Conservation (phyloP, 1,284 basidiomycete genomes). For the Sphaerobolus stellatus region DNA sequence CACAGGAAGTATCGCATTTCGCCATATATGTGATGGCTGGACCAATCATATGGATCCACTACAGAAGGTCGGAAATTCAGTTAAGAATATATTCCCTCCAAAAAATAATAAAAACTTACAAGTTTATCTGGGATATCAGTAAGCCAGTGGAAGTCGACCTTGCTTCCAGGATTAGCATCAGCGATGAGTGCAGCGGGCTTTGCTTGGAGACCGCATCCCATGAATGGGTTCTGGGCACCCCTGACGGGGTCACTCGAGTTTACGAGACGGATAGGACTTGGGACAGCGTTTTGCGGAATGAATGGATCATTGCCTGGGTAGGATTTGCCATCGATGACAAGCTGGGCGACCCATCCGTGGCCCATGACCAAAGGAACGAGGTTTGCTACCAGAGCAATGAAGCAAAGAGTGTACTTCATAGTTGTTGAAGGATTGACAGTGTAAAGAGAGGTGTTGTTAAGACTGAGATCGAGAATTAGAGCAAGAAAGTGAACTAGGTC, state of each 20-base stretch:
- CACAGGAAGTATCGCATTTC: constrained; percentile 55
- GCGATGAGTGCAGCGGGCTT: constrained; percentile 52
- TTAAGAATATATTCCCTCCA: constrained; percentile 4
- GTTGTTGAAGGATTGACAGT: too few species aligned
- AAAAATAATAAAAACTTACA: constrained; percentile 28
- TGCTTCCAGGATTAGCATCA: constrained; percentile 62
- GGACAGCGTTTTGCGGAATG: constrained; percentile 24
- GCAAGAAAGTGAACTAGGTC: too few species aligned
- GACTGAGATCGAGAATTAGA: too few species aligned
- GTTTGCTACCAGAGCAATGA: constrained; percentile 6
- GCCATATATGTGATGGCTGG: constrained; percentile 74
- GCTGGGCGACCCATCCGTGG: constrained; percentile 56
- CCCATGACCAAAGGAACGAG: constrained; percentile 39
- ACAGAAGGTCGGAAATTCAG: constrained; percentile 1
- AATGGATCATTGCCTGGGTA: constrained; percentile 55
- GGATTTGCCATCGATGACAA: constrained; percentile 54
- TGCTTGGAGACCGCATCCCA: constrained; percentile 64
- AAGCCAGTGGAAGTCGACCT: constrained; percentile 58
- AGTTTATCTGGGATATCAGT: constrained; percentile 47
- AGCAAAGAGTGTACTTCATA: constrained; percentile 13
- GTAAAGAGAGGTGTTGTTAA: too few species aligned
- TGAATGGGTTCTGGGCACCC: constrained; percentile 52
- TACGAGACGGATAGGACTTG: constrained; percentile 62
- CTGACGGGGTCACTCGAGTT: constrained; percentile 58
- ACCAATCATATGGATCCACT: constrained; percentile 75